Base-by-base conservation (phyloP, 208 protist species). In the Herpetomonas muscarum region DNA sequence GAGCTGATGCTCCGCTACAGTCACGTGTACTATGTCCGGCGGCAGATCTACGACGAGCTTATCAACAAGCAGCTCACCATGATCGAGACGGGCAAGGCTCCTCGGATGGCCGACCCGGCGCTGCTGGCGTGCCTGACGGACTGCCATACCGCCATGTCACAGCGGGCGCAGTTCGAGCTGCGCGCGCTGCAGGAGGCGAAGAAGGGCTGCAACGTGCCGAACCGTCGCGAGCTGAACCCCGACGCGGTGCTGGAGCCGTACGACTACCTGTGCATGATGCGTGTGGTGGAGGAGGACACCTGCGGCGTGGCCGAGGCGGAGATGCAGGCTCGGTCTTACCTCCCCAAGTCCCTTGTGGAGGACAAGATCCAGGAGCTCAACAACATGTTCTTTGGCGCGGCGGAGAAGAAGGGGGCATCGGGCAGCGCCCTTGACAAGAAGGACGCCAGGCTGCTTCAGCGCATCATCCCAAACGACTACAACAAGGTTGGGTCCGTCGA, bases 191-290 rank as follows among this genome's bases (percentile, higher is more conserved):
- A 81, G 56, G 61, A 60, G 30, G 76, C 77, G 12, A 93, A 92
- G 64, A 69, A 64, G 34, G 34, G 52, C 3, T 79, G 81, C 45
- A 60, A 48, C 25, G 75, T 83, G 22, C 67, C 87, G n/a, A 54
- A 64, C 31, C 71, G 84, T 28, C 84, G 87, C 21, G 87, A 94
- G 54, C 73, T 94, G 30, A 67, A 72, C 46, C 80, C 89, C 15
- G 64, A 70, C n/a, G 61, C 77, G 15, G 64, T 79, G 39, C 72
- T 95, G 21, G 81, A 92, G 44, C 44, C 78, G 10, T 79, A 87
- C 52, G 89, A 95, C 60, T 76, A 76, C 48, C 56, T 88, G n/a
- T 93, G 81, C 67, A 92, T 95, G 85, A 95, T 95, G 89, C 81
- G 89, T 19, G 48, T 90, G 1, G 85, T 87, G 13, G 89, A 93